Conservation (phyloP, 192 early-diverging fungal genomes). For the Linnemannia schmuckeri region DNA sequence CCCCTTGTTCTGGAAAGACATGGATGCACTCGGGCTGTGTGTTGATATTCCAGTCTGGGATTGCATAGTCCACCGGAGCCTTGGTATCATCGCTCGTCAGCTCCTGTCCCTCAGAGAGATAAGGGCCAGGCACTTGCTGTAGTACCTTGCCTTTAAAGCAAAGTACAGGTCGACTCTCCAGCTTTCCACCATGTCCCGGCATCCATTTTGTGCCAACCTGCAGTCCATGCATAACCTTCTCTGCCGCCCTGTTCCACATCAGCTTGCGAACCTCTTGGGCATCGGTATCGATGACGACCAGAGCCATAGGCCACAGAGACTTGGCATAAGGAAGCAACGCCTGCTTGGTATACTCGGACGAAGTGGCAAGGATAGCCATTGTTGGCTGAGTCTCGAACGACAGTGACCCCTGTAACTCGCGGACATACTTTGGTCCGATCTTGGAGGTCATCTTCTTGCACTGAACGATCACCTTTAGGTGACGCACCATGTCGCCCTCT, state of each 20-base stretch:
- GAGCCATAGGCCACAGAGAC: constrained; percentile 49
- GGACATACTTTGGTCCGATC: constrained; percentile 45
- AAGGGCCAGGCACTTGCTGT: constrained; percentile 31
- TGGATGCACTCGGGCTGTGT: constrained; percentile 21
- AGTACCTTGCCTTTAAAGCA: constrained; percentile 31
- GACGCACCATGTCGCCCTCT: constrained; percentile 37
- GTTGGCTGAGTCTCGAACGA: constrained; percentile 51
- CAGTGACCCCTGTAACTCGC: constrained; percentile 41
- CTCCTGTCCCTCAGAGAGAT: constrained; percentile 11
- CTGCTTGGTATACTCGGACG: constrained; percentile 34
- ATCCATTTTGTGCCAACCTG: constrained; percentile 22
- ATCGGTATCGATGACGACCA: constrained; percentile 44
- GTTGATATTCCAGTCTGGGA: constrained; percentile 31
- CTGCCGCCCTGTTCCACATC: constrained; percentile 51
- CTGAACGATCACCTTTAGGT: constrained; percentile 54
- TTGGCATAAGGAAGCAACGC: constrained; percentile 32
- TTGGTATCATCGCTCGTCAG: neutral
- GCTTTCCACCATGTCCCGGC: neutral
- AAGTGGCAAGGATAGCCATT: constrained; percentile 40
- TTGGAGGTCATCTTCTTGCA: constrained; percentile 37
- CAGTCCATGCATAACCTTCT: constrained; percentile 49
- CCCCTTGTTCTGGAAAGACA: constrained; percentile 2
- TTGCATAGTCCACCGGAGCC: neutral
- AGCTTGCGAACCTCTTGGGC: constrained; percentile 19
- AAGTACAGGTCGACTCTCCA: constrained; percentile 28